Percentiles rank a stretch among this genome's conserved stretches.
These are phyloP conservation scores for Mortierella sp. DNA, from an alignment of 371 early-diverging fungal genomes.

Conservation along the genomic window DNA sequence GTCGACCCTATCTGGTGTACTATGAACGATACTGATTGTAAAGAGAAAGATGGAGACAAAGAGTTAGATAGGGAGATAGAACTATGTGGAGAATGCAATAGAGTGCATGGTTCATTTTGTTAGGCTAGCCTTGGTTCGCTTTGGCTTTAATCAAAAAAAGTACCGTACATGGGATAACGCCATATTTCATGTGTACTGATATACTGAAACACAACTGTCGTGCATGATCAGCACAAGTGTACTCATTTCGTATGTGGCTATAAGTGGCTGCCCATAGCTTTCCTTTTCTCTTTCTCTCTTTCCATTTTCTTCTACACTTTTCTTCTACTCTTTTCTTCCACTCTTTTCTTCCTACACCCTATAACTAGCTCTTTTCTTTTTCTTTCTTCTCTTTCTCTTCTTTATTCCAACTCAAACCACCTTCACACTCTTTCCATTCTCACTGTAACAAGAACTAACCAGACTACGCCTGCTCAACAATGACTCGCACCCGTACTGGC, in stretches of 20 bases:
- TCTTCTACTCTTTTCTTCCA: slow-evolving; percentile 2
- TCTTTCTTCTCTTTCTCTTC: background rate
- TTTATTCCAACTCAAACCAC: slow-evolving; percentile 1
- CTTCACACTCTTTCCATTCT: background rate
- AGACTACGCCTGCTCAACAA: slow-evolving; percentile 1
- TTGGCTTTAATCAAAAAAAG: background rate
- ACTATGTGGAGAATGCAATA: background rate
- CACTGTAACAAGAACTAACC: background rate
- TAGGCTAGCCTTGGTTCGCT: too few species aligned
- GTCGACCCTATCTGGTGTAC: slow-evolving; percentile 42
- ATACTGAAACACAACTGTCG: background rate
- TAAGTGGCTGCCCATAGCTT: background rate
- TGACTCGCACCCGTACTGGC: slow-evolving; percentile 57
- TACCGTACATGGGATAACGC: too few species aligned
- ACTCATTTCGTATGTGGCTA: background rate
- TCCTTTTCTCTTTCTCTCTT: background rate
- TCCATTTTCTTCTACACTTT: background rate
- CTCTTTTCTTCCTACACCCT: background rate
- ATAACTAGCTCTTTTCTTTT: background rate
- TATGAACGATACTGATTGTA: slow-evolving; percentile 53
- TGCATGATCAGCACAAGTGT: background rate
- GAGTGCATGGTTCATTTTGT: too few species aligned
- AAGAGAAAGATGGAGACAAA: background rate
- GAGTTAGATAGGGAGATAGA: background rate
- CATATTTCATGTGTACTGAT: background rate